A percentile compares a stretch with the other conserved stretches of the same genome.
These are phyloP conservation scores for Gliomastix tumulicola DNA, from an alignment of 2,329 filamentous ascomycete genomes.

Conservation along the genomic window DNA sequence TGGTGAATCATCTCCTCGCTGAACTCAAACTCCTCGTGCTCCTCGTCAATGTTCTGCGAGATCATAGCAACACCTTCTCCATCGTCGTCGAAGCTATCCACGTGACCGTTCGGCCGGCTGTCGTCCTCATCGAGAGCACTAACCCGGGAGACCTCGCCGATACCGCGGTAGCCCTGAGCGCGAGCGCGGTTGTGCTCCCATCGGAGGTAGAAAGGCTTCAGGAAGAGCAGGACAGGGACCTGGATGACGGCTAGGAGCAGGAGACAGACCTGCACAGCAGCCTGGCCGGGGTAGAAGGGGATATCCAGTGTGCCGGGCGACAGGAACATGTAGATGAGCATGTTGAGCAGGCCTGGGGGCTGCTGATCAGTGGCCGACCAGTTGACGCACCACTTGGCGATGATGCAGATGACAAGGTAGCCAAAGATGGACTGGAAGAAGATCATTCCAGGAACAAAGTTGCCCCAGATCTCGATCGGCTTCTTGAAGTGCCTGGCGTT, in stretches of 20 bases:
- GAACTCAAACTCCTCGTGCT: constrained; percentile 96
- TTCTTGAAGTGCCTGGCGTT: constrained; percentile 94
- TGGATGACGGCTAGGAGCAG: constrained; percentile 77
- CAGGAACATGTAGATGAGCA: constrained; percentile 99
- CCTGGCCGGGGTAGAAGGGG: constrained; percentile 69
- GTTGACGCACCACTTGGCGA: constrained; percentile 95
- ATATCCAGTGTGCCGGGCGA: constrained; percentile 59
- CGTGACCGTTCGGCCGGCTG: constrained; percentile 45
- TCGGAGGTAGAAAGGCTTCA: constrained; percentile 93
- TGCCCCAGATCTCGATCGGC: constrained; percentile 92
- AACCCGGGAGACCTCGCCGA: constrained; percentile 82
- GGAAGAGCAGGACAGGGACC: constrained; percentile 83
- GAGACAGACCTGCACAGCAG: constrained; percentile 66
- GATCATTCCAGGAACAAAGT: constrained; percentile 97
- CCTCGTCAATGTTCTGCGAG: constrained; percentile 75
- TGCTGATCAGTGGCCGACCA: constrained; percentile 59
- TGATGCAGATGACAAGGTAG: constrained; percentile 86
- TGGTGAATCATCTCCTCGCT: constrained; percentile 98
- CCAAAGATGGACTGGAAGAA: constrained; percentile 99
- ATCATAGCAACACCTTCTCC: constrained; percentile 83
- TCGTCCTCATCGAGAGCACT: constrained; percentile 89
- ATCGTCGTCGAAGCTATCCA: constrained; percentile 54
- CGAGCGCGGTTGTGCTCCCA: constrained; percentile 89
- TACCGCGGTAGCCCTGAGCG: constrained; percentile 83
- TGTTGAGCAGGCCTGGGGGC: constrained; percentile 89